Evolutionary conservation across 1,139 yeast species (phyloP).

Genomic region (Yamadazyma sp.): DNA sequence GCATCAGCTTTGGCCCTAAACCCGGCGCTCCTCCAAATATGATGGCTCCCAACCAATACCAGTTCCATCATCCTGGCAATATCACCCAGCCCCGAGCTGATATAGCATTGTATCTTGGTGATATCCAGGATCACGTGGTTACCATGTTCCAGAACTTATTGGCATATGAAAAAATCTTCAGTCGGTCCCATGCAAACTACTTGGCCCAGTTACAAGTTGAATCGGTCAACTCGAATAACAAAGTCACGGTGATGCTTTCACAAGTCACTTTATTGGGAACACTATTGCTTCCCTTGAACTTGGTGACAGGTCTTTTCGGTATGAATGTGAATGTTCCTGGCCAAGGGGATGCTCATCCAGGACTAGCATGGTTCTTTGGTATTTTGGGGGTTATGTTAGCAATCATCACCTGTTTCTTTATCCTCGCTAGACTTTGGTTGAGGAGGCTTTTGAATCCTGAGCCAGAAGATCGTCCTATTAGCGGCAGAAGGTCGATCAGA

Average conservation of each 20-base stretch:
- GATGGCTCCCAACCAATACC: conserved; percentile 19
- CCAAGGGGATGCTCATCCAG: conserved; percentile 26
- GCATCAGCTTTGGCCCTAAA: conserved; percentile 21
- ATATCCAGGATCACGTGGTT: conserved; percentile 95
- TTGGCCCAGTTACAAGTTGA: conserved; percentile 93
- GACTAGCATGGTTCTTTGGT: conserved; percentile 35
- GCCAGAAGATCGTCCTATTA: conserved; percentile 14
- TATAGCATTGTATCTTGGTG: conserved; percentile 86
- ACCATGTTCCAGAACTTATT: conserved; percentile 91
- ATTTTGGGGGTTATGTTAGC: conserved; percentile 38
- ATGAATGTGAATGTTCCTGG: conserved; percentile 96
- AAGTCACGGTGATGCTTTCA: conserved; percentile 82
- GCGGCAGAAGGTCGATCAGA: conserved; percentile 38
- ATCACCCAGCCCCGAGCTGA: conserved; percentile 74
- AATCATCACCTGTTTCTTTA: conserved; percentile 30
- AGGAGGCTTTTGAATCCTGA: conserved; percentile 20
- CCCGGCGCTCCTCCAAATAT: conserved; percentile 19
- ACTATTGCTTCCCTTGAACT: conserved; percentile 81
- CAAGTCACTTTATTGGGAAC: conserved; percentile 92
- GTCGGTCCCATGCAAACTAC: conserved; percentile 89
- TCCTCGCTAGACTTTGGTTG: conserved; percentile 39
- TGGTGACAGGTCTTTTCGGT: conserved; percentile 91
- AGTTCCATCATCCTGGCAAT: conserved; percentile 16
- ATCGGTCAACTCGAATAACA: conserved; percentile 79
- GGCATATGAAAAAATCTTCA: conserved; percentile 89